Base-by-base conservation (phyloP, 768 basidiomycete genomes). In the Termitomyces sp. region DNA sequence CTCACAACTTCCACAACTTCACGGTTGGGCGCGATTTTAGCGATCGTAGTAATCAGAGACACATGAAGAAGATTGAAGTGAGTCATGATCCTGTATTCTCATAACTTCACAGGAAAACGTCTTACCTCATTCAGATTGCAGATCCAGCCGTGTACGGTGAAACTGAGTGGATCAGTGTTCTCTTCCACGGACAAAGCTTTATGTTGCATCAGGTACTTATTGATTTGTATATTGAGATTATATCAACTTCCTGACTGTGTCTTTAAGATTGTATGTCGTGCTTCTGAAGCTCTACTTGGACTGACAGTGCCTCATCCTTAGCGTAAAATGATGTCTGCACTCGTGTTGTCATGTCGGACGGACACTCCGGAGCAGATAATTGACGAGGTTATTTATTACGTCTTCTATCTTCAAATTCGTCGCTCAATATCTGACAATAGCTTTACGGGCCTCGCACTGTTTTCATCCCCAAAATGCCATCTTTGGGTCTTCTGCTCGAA, bases 1-100 rank as follows among this genome's bases (percentile, higher is more conserved):
- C 92, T 2, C 94, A 97, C 71, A 98, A 98, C 70, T 99, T 96
- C 71, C 94, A 97, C 72, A 98, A 98, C 68, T 98, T 95, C 66
- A 98, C 97, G 0, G 85, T 98, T 52, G 90, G 86, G 2, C 84
- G 89, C 47, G 92, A 92, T 49, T 94, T 89, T 71, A 73, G 79
- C 5, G 96, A 98, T 68, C 79, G 84, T 20, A 91, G 89, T 58
- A 88, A 88, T 63, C 81, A 87, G 64, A 79, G 97, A n/a, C 81
- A 84, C 68, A 95, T 99, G 87, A 91, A 92, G 64, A 82, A 78
- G 52, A 85, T 98, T 2, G 86, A 92, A 71, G 96, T 92, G 16
- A 52, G 67, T 58, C 20, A 24, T 2, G 9, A 48, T 35, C 24
- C 33, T 10, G 9, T 14, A 0, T 16, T 38, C 13, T 11, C 65